Percentiles rank a stretch among this genome's conserved stretches.
phyloP scores from a whole-genome alignment of 352 stramenopile species.

The Phytopythium aichiense region DNA sequence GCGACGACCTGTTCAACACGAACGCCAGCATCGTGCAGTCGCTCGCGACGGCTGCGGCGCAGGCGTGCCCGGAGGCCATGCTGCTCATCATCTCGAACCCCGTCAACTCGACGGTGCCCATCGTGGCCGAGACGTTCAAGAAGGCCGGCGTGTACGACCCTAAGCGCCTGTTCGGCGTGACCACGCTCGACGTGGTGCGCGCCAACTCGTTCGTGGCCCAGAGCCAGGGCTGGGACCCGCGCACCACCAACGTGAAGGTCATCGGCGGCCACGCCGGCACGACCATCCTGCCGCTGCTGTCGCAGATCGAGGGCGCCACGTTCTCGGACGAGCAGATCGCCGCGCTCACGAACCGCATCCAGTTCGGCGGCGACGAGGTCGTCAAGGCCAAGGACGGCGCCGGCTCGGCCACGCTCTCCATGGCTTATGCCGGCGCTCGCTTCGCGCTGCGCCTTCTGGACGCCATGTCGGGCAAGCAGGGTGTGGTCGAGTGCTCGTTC shows the following conservation, averaged over 20 bases:
- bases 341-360: constrained; percentile 95
- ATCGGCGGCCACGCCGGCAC: constrained; percentile 99
- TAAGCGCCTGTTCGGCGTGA: constrained; percentile 98
- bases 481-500: constrained; percentile 97
- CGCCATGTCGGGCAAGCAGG: constrained; percentile 93
- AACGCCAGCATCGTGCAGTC: constrained; percentile 97
- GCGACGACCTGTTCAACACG: constrained; percentile 95
- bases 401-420: constrained; percentile 98
- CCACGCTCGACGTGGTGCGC: constrained; percentile 97
- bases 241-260: constrained; percentile 90
- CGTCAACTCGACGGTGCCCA: constrained; percentile 99
- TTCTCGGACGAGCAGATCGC: constrained; percentile 94
- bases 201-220: constrained; percentile 94
- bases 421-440: constrained; percentile 97
- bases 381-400: constrained; percentile 96
- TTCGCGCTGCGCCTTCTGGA: constrained; percentile 94
- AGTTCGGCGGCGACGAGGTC: constrained; percentile 94
- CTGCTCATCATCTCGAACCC: constrained; percentile 99
- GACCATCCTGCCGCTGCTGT: constrained; percentile 99
- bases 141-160: constrained; percentile 94
- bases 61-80: constrained; percentile 96
- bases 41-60: constrained; percentile 92
- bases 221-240: constrained; percentile 76
- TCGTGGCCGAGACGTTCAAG: constrained; percentile 98
- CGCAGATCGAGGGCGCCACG: constrained; percentile 90